These are phyloP conservation scores for Simmondsia chinensis DNA, from an alignment of 148 eudicot genomes.

Conservation along the genomic window DNA sequence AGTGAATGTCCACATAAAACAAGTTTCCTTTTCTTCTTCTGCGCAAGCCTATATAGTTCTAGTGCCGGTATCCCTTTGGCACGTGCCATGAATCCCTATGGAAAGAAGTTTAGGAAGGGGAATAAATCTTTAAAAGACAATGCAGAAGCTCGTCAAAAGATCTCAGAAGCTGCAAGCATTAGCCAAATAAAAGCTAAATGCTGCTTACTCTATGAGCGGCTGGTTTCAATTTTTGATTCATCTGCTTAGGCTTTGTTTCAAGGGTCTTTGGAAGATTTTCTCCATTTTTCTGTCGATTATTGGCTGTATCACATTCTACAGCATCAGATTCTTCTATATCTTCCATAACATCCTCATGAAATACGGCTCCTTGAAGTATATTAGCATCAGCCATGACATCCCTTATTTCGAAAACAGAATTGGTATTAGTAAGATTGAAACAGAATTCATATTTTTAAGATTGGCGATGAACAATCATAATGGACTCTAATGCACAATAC, in stretches of 20 bases:
- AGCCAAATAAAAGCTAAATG: too few relatives aligned
- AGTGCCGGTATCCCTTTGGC: conserved; percentile 99
- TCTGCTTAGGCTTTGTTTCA: conserved; percentile 53
- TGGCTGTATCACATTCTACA: conserved; percentile 29
- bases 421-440: conserved; percentile 6
- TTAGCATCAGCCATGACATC: conserved; percentile 95
- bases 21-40: conserved; percentile 85
- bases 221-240: conserved; percentile 50
- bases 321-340: conserved; percentile 34
- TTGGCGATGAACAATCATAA: conserved; percentile 1
- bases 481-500: conserved; percentile 34
- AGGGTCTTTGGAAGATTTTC: conserved; percentile 35
- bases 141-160: too few relatives aligned
- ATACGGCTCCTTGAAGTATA: conserved; percentile 96
- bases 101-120: conserved; percentile 5
- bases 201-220: conserved; percentile 86
- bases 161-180: too few relatives aligned
- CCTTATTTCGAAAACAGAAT: conserved; percentile 31
- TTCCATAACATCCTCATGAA: conserved; percentile 64
- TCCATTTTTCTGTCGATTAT: conserved; percentile 24
- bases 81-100: conserved; percentile 97
- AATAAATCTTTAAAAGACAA: neutral
- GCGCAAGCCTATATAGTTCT: conserved; percentile 93
- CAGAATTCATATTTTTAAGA: conserved; percentile 8
- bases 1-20: conserved; percentile 99